These are phyloP conservation scores for Candida nitratophila DNA, from an alignment of 805 yeast genomes.

Conservation along the genomic window DNA sequence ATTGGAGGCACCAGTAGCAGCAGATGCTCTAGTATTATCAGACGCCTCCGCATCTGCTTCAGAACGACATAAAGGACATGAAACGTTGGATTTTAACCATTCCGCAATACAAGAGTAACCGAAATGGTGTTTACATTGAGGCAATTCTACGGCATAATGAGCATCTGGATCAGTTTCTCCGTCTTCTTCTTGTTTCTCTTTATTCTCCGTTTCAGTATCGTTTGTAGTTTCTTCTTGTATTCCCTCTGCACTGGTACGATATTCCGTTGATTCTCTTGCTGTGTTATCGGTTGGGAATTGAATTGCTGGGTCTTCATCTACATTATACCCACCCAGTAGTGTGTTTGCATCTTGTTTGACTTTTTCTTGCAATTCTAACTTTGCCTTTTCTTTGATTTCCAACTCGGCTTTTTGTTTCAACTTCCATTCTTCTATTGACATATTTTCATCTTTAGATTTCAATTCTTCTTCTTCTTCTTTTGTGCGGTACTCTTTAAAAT, in stretches of 20 bases:
- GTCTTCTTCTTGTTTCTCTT: conserved; percentile 1
- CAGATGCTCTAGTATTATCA: too few relatives aligned
- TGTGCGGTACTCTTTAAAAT: conserved; percentile 6
- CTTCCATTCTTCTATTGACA: background rate
- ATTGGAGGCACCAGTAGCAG: too few relatives aligned
- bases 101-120: conserved; percentile 73
- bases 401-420: background rate
- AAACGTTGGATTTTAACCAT: conserved; percentile 65
- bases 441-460: background rate
- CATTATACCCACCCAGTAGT: background rate
- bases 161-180: conserved; percentile 12
- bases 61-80: conserved; percentile 82
- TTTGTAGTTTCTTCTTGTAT: background rate
- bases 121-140: conserved; percentile 72
- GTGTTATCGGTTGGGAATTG: conserved; percentile 21
- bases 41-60: background rate
- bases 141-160: conserved; percentile 65
- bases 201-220: conserved; percentile 1
- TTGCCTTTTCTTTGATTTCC: background rate
- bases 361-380: background rate
- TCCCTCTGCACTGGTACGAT: background rate
- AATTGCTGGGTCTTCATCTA: conserved; percentile 14
- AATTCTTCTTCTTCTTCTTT: background rate
- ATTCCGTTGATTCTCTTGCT: conserved; percentile 8
- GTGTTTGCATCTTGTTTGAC: background rate